A percentile compares a stretch with the other conserved stretches of the same genome.
These are phyloP conservation scores for Calocybe indica DNA, from an alignment of 768 basidiomycete genomes.

Conservation along the genomic window DNA sequence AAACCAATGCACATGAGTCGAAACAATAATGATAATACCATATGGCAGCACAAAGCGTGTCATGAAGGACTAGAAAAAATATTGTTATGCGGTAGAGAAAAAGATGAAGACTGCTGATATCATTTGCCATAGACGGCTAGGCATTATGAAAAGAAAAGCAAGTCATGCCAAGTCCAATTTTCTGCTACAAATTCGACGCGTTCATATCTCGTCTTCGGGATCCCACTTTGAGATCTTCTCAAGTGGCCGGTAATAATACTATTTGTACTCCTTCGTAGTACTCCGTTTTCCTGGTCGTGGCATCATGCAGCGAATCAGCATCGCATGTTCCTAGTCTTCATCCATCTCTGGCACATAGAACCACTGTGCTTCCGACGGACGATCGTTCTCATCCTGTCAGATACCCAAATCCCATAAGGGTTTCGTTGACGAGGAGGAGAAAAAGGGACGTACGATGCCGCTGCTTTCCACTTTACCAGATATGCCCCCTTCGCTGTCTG, in stretches of 20 bases:
- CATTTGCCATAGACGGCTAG: too few species aligned
- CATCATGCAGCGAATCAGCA: slow-evolving; percentile 65
- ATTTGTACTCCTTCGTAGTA: slow-evolving; percentile 80
- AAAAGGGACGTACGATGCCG: slow-evolving; percentile 38
- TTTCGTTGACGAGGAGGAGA: not conserved
- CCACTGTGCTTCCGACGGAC: slow-evolving; percentile 58
- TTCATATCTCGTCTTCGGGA: slow-evolving; percentile 54
- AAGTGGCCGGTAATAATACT: slow-evolving; percentile 77
- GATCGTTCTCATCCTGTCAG: slow-evolving; percentile 40
- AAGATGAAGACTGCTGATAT: too few species aligned
- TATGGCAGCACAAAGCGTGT: too few species aligned
- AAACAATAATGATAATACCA: too few species aligned
- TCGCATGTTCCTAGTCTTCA: slow-evolving; percentile 63
- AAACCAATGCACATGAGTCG: too few species aligned
- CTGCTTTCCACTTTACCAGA: slow-evolving; percentile 71
- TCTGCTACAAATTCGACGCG: too few species aligned
- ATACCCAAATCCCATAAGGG: slow-evolving; percentile 1
- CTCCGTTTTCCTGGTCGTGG: slow-evolving; percentile 67
- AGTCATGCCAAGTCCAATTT: too few species aligned
- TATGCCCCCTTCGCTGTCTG: slow-evolving; percentile 46
- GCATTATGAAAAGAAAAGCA: too few species aligned
- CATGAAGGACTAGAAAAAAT: too few species aligned
- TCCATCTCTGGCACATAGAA: slow-evolving; percentile 75
- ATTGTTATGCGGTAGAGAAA: too few species aligned
- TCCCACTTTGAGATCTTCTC: slow-evolving; percentile 73